Conservation (phyloP, 768 basidiomycete genomes). For the Termitomyces bulborhizus region DNA sequence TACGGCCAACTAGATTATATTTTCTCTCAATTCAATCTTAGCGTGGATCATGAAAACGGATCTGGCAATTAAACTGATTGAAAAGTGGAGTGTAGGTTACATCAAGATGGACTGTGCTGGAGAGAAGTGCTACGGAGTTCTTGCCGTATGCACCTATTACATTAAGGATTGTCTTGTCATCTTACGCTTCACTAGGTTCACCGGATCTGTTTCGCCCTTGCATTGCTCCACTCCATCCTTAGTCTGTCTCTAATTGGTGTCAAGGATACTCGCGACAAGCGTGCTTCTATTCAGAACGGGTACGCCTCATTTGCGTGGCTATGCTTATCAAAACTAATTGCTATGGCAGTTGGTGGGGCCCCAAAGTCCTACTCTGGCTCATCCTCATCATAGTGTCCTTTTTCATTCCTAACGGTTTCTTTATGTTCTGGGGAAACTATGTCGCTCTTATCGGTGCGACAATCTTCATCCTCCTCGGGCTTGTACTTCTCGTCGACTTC, state of each 20-base stretch:
- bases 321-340: neutral
- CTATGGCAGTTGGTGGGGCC: constrained; percentile 89
- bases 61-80: constrained; percentile 76
- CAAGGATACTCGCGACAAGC: constrained; percentile 83
- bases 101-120: constrained; percentile 96
- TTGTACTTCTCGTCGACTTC: constrained; percentile 96
- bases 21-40: constrained; percentile 89
- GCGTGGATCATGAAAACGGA: constrained; percentile 97
- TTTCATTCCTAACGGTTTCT: constrained; percentile 95
- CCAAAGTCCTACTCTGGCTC: constrained; percentile 88
- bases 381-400: constrained; percentile 77
- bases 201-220: constrained; percentile 92
- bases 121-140: constrained; percentile 93
- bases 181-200: constrained; percentile 54
- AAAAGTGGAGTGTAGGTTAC: constrained; percentile 93
- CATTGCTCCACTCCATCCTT: constrained; percentile 82
- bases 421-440: constrained; percentile 98
- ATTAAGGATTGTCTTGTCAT: neutral
- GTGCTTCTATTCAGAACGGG: constrained; percentile 97
- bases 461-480: constrained; percentile 92
- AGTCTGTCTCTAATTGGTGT: constrained; percentile 80
- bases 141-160: constrained; percentile 62
- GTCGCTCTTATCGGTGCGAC: constrained; percentile 87
- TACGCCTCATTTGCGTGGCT: constrained; percentile 24
- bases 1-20: constrained; percentile 67